Conservation (phyloP, 371 early-diverging fungal genomes). For the Rhizopus sp. region DNA sequence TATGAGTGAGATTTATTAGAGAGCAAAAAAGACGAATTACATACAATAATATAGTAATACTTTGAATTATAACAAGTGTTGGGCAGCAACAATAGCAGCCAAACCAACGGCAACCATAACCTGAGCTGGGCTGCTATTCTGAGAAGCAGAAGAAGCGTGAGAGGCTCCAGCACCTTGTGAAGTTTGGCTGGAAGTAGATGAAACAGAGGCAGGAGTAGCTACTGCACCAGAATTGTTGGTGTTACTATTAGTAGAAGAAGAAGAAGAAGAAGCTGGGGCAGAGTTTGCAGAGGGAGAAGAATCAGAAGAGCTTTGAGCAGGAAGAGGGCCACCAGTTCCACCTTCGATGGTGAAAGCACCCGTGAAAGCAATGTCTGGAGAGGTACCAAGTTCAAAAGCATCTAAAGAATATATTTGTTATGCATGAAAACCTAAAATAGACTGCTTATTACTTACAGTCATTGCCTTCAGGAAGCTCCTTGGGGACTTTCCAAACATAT, state of each 20-base stretch:
- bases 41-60: slow-evolving; percentile 7
- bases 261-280: slow-evolving; percentile 6
- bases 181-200: slow-evolving; percentile 10
- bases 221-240: neutral
- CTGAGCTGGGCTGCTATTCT: slow-evolving; percentile 7
- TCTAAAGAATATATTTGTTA: slow-evolving; percentile 26
- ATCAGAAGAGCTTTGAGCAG: slow-evolving; percentile 11
- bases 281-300: slow-evolving; percentile 15
- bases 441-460: slow-evolving; percentile 29
- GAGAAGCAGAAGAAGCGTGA: slow-evolving; percentile 18
- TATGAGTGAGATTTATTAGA: neutral
- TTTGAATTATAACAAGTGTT: slow-evolving; percentile 21
- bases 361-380: slow-evolving; percentile 54
- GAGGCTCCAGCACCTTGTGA: slow-evolving; percentile 5
- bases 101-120: slow-evolving; percentile 17
- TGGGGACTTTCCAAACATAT: slow-evolving; percentile 37
- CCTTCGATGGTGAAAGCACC: slow-evolving; percentile 52
- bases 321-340: slow-evolving; percentile 16
- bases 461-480: slow-evolving; percentile 25
- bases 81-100: slow-evolving; percentile 19
- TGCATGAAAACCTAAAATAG: neutral
- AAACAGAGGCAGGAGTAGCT: slow-evolving; percentile 18
- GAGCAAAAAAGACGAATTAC: slow-evolving; percentile 5
- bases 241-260: slow-evolving; percentile 6
- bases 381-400: slow-evolving; percentile 48